A percentile compares a stretch with the other conserved stretches of the same genome.
These are phyloP conservation scores for Zygosaccharomyces pseudobailii DNA, from an alignment of 1,139 yeast species.

Conservation along the genomic window DNA sequence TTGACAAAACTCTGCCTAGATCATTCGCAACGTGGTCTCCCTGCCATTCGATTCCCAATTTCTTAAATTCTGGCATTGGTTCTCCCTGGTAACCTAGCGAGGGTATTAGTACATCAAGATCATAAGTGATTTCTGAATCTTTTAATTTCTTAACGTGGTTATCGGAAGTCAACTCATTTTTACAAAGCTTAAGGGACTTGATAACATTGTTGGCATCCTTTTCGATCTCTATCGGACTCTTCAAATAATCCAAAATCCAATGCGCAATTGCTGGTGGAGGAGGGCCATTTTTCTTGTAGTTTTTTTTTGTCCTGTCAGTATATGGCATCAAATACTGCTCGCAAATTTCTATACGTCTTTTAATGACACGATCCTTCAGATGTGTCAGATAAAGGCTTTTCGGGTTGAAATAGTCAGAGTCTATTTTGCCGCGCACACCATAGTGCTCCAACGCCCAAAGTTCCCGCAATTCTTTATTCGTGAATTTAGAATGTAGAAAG, in stretches of 20 bases:
- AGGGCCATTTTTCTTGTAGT: conserved; percentile 28
- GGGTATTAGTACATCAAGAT: conserved; percentile 67
- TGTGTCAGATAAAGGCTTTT: conserved; percentile 38
- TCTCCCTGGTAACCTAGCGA: conserved; percentile 82
- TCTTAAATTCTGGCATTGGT: conserved; percentile 53
- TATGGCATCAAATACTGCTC: conserved; percentile 47
- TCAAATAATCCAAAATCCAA: conserved; percentile 70
- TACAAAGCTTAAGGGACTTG: conserved; percentile 35
- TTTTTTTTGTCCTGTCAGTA: conserved; percentile 24
- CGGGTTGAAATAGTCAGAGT: conserved; percentile 43
- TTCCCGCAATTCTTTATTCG: conserved; percentile 89
- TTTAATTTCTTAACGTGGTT: conserved; percentile 38
- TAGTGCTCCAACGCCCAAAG: conserved; percentile 57
- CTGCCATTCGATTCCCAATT: conserved; percentile 53
- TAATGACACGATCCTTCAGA: conserved; percentile 57
- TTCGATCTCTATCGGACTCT: conserved; percentile 57
- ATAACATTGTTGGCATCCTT: conserved; percentile 36
- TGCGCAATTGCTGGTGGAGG: conserved; percentile 34
- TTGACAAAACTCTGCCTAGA: conserved; percentile 52
- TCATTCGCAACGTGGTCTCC: conserved; percentile 55
- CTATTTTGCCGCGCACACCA: conserved; percentile 53
- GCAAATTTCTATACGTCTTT: conserved; percentile 62
- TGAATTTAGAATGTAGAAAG: conserved; percentile 74
- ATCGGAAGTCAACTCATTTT: conserved; percentile 32
- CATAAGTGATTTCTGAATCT: conserved; percentile 34